phyloP scores from a whole-genome alignment of 345 rosid species.

The Citrus trifoliata region DNA sequence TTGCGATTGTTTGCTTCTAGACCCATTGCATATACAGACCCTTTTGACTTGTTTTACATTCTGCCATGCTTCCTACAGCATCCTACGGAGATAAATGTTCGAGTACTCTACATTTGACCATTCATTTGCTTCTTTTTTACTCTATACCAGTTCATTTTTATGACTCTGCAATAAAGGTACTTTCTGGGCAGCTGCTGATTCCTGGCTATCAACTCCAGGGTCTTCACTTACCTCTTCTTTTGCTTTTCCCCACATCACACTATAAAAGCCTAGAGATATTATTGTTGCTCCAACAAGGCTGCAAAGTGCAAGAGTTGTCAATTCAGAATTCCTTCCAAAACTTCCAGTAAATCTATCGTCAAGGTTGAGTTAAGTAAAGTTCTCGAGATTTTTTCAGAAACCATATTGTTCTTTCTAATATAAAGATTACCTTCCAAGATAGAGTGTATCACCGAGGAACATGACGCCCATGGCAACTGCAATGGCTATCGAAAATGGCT shows the following conservation, averaged over 20 bases:
- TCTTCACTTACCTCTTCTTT: conserved; percentile 62
- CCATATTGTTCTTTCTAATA: no score
- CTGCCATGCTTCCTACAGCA: background rate
- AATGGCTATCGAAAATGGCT: conserved; percentile 70
- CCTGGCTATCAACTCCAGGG: conserved; percentile 12
- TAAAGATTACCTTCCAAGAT: conserved; percentile 47
- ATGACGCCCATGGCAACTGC: conserved; percentile 67
- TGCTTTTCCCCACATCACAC: conserved; percentile 88
- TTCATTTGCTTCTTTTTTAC: background rate
- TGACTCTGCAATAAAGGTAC: conserved; percentile 54
- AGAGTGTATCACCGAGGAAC: conserved; percentile 68
- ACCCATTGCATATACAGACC: background rate
- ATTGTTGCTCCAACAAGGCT: conserved; percentile 71
- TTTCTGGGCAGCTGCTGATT: conserved; percentile 12
- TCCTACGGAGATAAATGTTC: background rate
- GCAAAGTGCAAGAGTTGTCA: conserved; percentile 7
- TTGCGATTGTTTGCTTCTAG: background rate
- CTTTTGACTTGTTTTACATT: background rate
- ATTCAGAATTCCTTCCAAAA: background rate
- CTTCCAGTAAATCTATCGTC: conserved; percentile 7
- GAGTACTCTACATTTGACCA: background rate
- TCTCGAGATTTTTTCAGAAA: background rate
- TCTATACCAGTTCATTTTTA: conserved; percentile 41
- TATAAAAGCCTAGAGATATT: conserved; percentile 75
- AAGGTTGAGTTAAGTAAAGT: background rate